These are phyloP conservation scores for Nitzschia inconspicua DNA, from an alignment of 108 stramenopile genomes.

Conservation along the genomic window DNA sequence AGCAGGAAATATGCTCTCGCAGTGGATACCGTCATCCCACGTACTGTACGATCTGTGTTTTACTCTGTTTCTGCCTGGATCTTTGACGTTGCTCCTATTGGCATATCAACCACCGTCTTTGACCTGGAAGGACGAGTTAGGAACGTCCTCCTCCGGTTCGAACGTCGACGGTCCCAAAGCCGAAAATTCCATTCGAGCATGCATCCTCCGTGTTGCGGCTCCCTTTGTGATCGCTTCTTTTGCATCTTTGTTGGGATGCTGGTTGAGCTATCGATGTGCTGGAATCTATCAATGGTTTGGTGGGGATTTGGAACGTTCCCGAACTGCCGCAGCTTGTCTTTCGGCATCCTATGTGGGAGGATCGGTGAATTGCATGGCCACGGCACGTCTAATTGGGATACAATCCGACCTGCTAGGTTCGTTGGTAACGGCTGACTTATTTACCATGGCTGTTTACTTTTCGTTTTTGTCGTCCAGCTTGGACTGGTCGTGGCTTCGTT, in stretches of 20 bases:
- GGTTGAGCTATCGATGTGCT: conserved; percentile 23
- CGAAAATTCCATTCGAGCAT: conserved; percentile 6
- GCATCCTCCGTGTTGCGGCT: conserved; percentile 26
- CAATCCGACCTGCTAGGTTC: conserved; percentile 37
- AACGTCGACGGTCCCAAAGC: too few relatives aligned
- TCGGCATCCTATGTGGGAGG: conserved; percentile 74
- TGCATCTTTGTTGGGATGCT: conserved; percentile 63
- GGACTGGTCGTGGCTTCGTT: conserved; percentile 29
- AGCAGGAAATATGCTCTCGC: conserved; percentile 35
- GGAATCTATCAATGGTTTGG: conserved; percentile 1
- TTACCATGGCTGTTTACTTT: conserved; percentile 81
- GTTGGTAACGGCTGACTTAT: conserved; percentile 71
- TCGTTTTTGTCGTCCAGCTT: conserved; percentile 42
- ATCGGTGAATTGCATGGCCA: conserved; percentile 69
- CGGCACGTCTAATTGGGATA: conserved; percentile 41
- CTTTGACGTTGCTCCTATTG: conserved; percentile 56
- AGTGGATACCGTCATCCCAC: conserved; percentile 44
- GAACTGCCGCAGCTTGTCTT: conserved; percentile 58
- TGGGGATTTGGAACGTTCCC: conserved; percentile 17
- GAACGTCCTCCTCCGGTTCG: background rate
- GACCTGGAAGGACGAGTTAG: too few relatives aligned
- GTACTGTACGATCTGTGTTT: conserved; percentile 64
- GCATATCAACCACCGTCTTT: background rate
- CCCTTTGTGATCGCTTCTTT: conserved; percentile 63
- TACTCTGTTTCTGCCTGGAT: conserved; percentile 59